Base-by-base conservation (phyloP, 2,329 filamentous ascomycete species). In the Hymenoscyphus fructigenus region DNA sequence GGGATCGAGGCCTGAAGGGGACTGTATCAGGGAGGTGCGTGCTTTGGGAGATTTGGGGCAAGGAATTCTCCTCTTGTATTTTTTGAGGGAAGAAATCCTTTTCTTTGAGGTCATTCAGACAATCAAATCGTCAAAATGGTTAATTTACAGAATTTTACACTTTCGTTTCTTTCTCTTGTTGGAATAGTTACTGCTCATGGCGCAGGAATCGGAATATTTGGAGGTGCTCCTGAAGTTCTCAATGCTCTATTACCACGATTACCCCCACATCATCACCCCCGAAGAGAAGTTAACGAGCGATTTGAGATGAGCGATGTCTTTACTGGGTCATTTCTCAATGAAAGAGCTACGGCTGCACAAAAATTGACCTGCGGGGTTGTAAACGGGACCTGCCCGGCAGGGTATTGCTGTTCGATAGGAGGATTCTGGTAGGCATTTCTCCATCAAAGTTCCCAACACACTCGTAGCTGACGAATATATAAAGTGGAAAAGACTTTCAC, bases 401-500 rank as follows among this genome's bases (percentile, higher is more conserved):
- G 47, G 20, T 53, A 53, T 23, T 53, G 47, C 20, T 53, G 47
- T 14, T 53, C 47, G 12, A 53, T 23, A 14, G 47, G 47, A 23
- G 47, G 47, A 12, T 53, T 53, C 47, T 53, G 47, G 47, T 53
- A 53, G 10, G 47, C 4, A 53, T 14, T 23, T 23, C 20, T 14
- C 4, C 15, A 12, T 26, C 20, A n/a, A 47, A n/a, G 15, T 2
- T 26, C 9, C 47, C 20, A 26, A 53, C 20, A 26, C 12, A 26
- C 47, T 14, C 6, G 2, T 14, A 12, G 20, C 20, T 53, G 14
- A 53, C 20, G 12, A 14, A 53, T 3, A 7, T 12, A 14, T 14
- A n/a, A 53, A 53, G 47, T 53, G 47, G 47, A 5, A 53, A 53
- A 23, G 47, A 53, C 47, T 53, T 53, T 26, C 47, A 53, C 10